Evolutionary conservation across 2,329 filamentous ascomycete species (phyloP), one percentile per base, ranked within the genome.

Genomic region (Cucurbitaria berberidis): DNA sequence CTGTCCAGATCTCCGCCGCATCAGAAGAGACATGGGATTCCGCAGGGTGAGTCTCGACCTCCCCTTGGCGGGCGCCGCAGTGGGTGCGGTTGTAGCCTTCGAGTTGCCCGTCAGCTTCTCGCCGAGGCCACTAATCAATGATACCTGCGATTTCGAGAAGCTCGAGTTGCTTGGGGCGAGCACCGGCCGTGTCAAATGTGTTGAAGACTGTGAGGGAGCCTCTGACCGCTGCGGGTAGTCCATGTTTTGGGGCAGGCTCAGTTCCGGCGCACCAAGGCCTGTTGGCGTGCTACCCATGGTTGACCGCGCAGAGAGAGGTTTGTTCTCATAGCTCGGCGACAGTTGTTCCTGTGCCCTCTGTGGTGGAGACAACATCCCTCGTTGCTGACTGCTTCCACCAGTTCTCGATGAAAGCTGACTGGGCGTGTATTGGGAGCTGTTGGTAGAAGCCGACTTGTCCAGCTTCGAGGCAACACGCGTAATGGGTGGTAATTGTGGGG

Each of bases 11-110:
- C 83, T 78, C 41, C 85, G 78, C 21, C 84, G 78, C 59, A 83
- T 81, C 41, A 87, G 73, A 13, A 87, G 74, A 5, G 82, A 80
- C 80, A 87, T 85, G 9, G 85, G 85, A 61, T 87, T 87, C 35
- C 85, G 73, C 21, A 86, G 73, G 60, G 82, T 83, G 38, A 83
- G 70, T 67, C 80, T 80, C 36, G 81, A 80, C 64, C 82, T 84
- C 26, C 75, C 57, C 61, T 75, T 76, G 39, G 53, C 53, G 19
- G 67, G 55, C 3, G 64, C 59, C 10, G 54, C 36, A 9, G 63
- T 63, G 5, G 62, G 61, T 3, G 64, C 57, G 1, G 62, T 48
- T 5, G 57, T 41, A n/a, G 57, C 27, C 49, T 66, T 71, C 13
- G 66, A 57, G 19, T 50, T 59, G 55, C 60, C 60, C 3, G 63